These are phyloP conservation scores for Yamadazyma insecticola DNA, from an alignment of 805 yeast genomes.

Conservation along the genomic window DNA sequence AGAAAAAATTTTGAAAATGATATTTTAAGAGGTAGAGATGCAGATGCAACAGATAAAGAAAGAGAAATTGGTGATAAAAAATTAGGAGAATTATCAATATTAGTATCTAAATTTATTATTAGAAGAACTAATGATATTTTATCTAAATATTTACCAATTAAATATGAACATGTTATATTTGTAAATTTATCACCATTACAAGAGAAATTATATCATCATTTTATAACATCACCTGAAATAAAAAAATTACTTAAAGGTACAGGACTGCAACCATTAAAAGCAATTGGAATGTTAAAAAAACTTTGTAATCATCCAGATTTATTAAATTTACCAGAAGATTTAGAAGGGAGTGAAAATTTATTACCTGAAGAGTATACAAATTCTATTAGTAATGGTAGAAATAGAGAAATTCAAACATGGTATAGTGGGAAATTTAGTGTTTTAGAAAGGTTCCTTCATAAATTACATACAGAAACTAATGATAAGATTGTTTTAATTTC, in stretches of 20 bases:
- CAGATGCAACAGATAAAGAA: constrained; percentile 80
- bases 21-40: constrained; percentile 83
- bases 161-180: constrained; percentile 95
- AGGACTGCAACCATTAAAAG: constrained; percentile 81
- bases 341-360: constrained; percentile 60
- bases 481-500: constrained; percentile 94
- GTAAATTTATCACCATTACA: constrained; percentile 81
- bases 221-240: constrained; percentile 76
- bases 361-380: constrained; percentile 72
- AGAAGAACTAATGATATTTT: constrained; percentile 93
- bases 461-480: constrained; percentile 74
- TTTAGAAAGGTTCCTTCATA: constrained; percentile 75
- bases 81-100: constrained; percentile 60
- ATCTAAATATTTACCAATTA: constrained; percentile 90
- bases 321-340: constrained; percentile 67
- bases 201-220: constrained; percentile 60
- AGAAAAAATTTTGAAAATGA: constrained; percentile 77
- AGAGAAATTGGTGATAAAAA: constrained; percentile 63
- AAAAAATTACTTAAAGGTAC: constrained; percentile 58
- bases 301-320: constrained; percentile 93
- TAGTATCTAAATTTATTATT: constrained; percentile 87
- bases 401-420: constrained; percentile 72
- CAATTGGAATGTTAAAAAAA: constrained; percentile 84
- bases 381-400: constrained; percentile 47
- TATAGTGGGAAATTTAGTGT: constrained; percentile 83